Base-by-base conservation (phyloP, 208 protist genomes). In the Leishmania amazonensis region DNA sequence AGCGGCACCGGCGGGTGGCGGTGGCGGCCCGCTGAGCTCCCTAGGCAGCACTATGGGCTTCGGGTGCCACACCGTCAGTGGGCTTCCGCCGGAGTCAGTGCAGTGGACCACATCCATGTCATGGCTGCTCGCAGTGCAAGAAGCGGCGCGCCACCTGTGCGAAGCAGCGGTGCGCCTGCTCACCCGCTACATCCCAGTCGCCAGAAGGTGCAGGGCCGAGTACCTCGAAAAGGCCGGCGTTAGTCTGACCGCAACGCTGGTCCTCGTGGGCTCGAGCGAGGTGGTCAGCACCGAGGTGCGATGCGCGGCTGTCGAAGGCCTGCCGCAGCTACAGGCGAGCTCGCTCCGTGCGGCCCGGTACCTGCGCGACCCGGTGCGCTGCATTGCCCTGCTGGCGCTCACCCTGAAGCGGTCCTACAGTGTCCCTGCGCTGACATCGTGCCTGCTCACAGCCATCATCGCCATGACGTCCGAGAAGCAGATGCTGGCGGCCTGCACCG, bases 181-280 rank as follows among this genome's bases (percentile, higher is more conserved):
- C 40, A 65, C 88, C 40, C 85, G 76, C 62, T 93, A 89, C 85
- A 75, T 87, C 75, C 73, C 77, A 0, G 13, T 65, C 21, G 83
- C 78, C 28, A 31, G 70, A 35, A 78, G 74, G 24, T 19, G 35
- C 53, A 58, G 49, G 9, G 76, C 74, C 8, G 81, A 85, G 57
- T 88, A 83, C 76, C 78, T 96, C 35, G 83, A 86, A 7, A 85
- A 88, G 57, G 83, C 85, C 1, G 91, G 90, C 15, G 83, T 87
- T 38, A 91, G 89, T 45, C 86, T 96, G 53, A 83, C 87, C 11
- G 87, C 89, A 19, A 89, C 90, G 13, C 79, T 93, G 68, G 84
- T 95, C 58, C 71, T 91, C 9, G 73, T 95, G 49, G 88, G 88
- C 8, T 91, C 89, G 1, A 87, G 83, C 70, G 75, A 72, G 21